Base-by-base conservation (phyloP, 192 early-diverging fungal species). In the Phycomyces blakesleeanus region DNA sequence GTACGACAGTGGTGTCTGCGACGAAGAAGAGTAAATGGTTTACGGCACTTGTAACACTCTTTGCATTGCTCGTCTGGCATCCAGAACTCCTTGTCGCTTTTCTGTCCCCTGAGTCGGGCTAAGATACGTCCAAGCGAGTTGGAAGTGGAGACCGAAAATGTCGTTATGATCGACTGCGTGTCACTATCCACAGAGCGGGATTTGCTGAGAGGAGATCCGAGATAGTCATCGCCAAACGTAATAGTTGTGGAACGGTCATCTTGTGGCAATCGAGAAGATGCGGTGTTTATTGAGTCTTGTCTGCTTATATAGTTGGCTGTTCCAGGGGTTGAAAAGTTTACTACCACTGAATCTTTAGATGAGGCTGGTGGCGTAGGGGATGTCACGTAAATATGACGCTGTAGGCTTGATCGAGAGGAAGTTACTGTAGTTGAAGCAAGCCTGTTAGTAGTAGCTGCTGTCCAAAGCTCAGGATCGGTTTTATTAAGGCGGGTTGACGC, bases 41-140 rank as follows among this genome's bases (percentile, higher is more conserved):
- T 74, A 59, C 87, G 84, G 74, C 91, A 93, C n/a, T 89, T 86
- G 75, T 85, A 92, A 68, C 91, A 93, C 68, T 89, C 87, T 65
- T 88, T 89, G 53, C 82, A 86, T 52, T 83, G 85, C 39, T 93
- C 91, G 61, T 93, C 91, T 11, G 83, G 78, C 90, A 93, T 93
- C 91, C 91, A 92, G 57, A 85, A 90, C 18, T 89, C 85, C 58
- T 69, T 77, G 56, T 77, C 82, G 29, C 73, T 71, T 15, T 80
- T 76, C 27, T 83, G 80, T 5, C 84, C 84, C 25, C 84, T 66
- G 7, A 85, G 51, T 14, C 82, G 68, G 14, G 78, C 71, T 16
- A 85, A 69, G 44, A 82, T 72, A 42, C 74, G 74, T 10, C 71
- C 75, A 6, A 82, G 52, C 0, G 83, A 85, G 40, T 83, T 74